phyloP scores from a whole-genome alignment of 495 filamentous ascomycete genomes.

The Tuber borchii region DNA sequence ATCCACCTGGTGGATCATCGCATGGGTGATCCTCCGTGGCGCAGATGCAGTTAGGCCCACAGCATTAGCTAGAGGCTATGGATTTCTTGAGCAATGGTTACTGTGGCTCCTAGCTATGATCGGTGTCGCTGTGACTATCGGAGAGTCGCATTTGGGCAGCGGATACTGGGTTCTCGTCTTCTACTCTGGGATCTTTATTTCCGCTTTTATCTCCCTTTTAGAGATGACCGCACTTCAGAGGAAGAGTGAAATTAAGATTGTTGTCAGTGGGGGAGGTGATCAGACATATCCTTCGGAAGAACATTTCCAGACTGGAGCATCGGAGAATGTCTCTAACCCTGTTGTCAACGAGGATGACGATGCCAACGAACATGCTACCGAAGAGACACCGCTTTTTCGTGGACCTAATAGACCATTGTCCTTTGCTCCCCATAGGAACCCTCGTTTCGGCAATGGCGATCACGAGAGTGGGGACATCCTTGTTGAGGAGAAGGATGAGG shows the following conservation, averaged over 20 bases:
- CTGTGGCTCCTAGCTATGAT: conserved; percentile 68
- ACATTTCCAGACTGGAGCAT: conserved; percentile 17
- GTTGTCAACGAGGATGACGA: conserved; percentile 47
- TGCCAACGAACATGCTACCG: conserved; percentile 57
- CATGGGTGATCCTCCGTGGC: conserved; percentile 78
- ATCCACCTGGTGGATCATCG: conserved; percentile 67
- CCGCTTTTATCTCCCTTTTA: conserved; percentile 63
- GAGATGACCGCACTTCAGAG: conserved; percentile 73
- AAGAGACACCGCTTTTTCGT: conserved; percentile 73
- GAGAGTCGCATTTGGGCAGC: conserved; percentile 56
- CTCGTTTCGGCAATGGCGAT: conserved; percentile 31
- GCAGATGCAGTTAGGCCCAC: conserved; percentile 78
- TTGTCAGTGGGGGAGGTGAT: background rate
- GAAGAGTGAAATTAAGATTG: conserved; percentile 7
- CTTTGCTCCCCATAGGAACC: conserved; percentile 62
- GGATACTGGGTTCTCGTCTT: conserved; percentile 81
- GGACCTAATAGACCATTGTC: conserved; percentile 55
- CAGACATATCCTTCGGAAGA: conserved; percentile 16
- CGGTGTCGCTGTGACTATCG: conserved; percentile 64
- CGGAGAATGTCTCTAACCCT: conserved; percentile 6
- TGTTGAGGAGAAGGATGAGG: conserved; percentile 43
- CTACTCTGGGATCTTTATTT: conserved; percentile 65
- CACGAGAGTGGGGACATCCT: conserved; percentile 42
- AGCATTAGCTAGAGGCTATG: conserved; percentile 75
- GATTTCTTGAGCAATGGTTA: conserved; percentile 73